These are phyloP conservation scores for Exutisphaerella laricina DNA, from an alignment of 2,329 filamentous ascomycete genomes.

Conservation along the genomic window DNA sequence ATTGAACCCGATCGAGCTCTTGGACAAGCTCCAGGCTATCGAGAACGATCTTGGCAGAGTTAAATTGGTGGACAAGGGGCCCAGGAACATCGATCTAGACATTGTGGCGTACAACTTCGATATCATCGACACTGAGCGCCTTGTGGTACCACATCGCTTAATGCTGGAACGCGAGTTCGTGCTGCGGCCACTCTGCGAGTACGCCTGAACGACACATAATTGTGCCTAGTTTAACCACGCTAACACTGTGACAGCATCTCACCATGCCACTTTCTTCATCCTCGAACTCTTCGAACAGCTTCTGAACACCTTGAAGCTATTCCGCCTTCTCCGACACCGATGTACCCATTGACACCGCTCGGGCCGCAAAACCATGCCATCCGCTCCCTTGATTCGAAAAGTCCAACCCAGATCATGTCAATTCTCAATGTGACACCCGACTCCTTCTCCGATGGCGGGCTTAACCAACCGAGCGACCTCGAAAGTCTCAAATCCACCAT, in stretches of 20 bases:
- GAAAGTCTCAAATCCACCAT: conserved; percentile 54
- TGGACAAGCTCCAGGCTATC: conserved; percentile 78
- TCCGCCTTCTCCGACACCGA: conserved; percentile 27
- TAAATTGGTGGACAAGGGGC: conserved; percentile 88
- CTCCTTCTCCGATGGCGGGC: conserved; percentile 89
- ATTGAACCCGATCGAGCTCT: conserved; percentile 65
- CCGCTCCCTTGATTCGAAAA: conserved; percentile 50
- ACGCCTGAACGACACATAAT: too few relatives aligned
- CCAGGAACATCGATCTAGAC: conserved; percentile 89
- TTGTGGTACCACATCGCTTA: conserved; percentile 77
- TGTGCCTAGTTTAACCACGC: too few relatives aligned
- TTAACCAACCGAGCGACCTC: conserved; percentile 48
- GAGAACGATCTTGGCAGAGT: conserved; percentile 72
- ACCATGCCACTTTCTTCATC: too few relatives aligned
- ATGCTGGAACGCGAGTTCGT: conserved; percentile 94
- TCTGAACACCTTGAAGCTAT: conserved; percentile 34
- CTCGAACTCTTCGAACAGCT: conserved; percentile 33
- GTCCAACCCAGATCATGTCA: conserved; percentile 77
- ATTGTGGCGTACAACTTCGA: conserved; percentile 75
- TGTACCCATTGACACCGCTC: conserved; percentile 39
- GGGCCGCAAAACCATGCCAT: conserved; percentile 47
- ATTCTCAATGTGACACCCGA: conserved; percentile 94
- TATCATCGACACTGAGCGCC: conserved; percentile 60
- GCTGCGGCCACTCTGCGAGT: conserved; percentile 77
- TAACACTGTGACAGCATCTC: too few relatives aligned